These are phyloP conservation scores for Acanthamoeba sp. DNA, from an alignment of 208 protist genomes.

Conservation along the genomic window DNA sequence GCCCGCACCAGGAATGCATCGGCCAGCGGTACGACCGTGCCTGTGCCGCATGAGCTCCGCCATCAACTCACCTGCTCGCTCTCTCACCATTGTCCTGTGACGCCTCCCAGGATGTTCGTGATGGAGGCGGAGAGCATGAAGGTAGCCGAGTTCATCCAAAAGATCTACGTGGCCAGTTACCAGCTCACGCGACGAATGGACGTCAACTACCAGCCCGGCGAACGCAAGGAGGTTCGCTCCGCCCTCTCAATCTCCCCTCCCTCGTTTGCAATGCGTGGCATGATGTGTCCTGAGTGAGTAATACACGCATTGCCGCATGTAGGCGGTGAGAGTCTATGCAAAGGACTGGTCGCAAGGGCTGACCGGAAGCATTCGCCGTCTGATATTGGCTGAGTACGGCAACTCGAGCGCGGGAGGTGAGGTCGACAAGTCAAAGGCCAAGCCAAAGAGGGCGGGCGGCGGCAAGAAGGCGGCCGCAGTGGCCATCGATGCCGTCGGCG, in stretches of 20 bases:
- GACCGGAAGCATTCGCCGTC: neutral
- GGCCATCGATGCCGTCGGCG: neutral
- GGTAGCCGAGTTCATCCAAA: constrained; percentile 5
- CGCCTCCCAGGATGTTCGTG: neutral
- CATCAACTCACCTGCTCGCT: neutral
- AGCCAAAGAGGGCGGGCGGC: neutral
- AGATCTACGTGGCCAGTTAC: constrained; percentile 41
- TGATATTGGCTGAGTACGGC: constrained; percentile 33
- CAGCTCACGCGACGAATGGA: constrained; percentile 34
- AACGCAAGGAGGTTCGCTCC: neutral
- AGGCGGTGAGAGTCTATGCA: constrained; percentile 19
- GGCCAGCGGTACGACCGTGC: neutral
- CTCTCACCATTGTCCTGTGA: neutral
- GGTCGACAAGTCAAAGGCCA: neutral
- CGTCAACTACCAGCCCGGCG: constrained; percentile 22
- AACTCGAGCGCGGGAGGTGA: too few species aligned
- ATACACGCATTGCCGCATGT: too few species aligned
- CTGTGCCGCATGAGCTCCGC: neutral
- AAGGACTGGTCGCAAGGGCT: neutral
- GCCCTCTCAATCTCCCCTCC: neutral
- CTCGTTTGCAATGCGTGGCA: neutral
- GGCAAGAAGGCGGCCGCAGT: neutral
- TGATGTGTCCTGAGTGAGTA: too few species aligned
- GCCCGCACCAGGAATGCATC: constrained; percentile 27
- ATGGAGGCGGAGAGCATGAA: constrained; percentile 21